Base-by-base conservation (phyloP, 768 basidiomycete species). In the Saitozyma podzolica region DNA sequence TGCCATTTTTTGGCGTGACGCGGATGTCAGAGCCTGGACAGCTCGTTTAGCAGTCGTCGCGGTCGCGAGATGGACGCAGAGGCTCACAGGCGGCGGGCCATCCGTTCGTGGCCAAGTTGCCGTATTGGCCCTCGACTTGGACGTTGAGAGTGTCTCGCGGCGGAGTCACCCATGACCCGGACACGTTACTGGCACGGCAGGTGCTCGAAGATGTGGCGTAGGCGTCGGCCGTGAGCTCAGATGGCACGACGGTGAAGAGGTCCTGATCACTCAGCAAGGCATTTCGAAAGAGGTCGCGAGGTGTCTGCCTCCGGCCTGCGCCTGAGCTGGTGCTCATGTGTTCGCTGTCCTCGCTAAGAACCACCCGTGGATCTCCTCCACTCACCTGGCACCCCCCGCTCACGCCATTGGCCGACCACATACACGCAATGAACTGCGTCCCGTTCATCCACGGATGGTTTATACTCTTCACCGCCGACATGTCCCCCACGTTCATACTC, bases 331-430 rank as follows among this genome's bases (percentile, higher is more conserved):
- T 2, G 29, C 29, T 29, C 2, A 29, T 29, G 2, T 29, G 29
- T 2, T 5, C 6, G 13, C 47, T 17, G 6, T 14, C 6, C 17
- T 48, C 14, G 47, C 47, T 2, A 52, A 55, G 37, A 14, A 37
- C 47, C 14, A 17, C 13, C 13, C 29, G 29, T 29, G 29, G 5
- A 29, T 29, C 29, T 29, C 29, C 29, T 29, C 29, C 29, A 64
- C 67, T 64, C 54, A 71, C 70, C 42, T 74, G 72, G 59, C 72
- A 74, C 17, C 72, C 72, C 41, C 69, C 72, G 8, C 65, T 65
- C 29, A 68, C 64, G 19, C 60, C 62, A 50, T 69, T 71, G 16
- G 55, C 58, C 0, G 57, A 42, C 72, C 72, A 74, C 19, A 74
- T 65, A 56, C 72, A 74, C 0, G 52, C 69, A 19, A 74, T 74